Base-by-base conservation (phyloP, 2,329 filamentous ascomycete species). In the Fusarium subglutinans region DNA sequence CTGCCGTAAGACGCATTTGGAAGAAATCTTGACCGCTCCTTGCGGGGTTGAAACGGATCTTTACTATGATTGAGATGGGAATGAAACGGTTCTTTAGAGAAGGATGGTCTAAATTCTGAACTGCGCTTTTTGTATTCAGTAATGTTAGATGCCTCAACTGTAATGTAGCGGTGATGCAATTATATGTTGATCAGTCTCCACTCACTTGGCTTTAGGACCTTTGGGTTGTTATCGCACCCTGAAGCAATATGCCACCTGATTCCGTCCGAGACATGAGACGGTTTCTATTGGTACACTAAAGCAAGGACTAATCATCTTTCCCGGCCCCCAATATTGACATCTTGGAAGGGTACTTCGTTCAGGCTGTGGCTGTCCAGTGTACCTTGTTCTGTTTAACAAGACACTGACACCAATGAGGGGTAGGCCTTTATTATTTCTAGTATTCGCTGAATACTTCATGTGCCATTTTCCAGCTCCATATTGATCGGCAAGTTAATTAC, bases 401-500 rank as follows among this genome's bases (percentile, higher is more conserved):
- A 15, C 22, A n/a, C 14, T n/a, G 5, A 6, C 1, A 13, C 40
- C 40, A 14, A n/a, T 41, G 13, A 15, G 22, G 8, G 15, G 8
- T 22, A 15, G 40, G 8, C 14, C 15, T n/a, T 43, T 5, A 6
- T n/a, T 14, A 5, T 43, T n/a, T 43, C 22, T 5, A 43, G 15
- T 1, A 15, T 6, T 15, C 14, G 3, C 22, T 14, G 3, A n/a
- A 15, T n/a, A 10, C 13, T 10, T 15, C 8, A 2, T n/a, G 22
- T n/a, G 8, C 22, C 0, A 43, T n/a, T 6, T 41, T 8, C 22
- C 1, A 15, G 22, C 13, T 43, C 22, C 14, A n/a, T 6, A 2
- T 43, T 15, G 5, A 15, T 10, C 8, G 0, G 9, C 13, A 0
- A 0, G 8, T n/a, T 15, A 5, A 20, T 20, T 40, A 1, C 18